These are phyloP conservation scores for Acanthamoeba triangularis DNA, from an alignment of 208 protist genomes.

Conservation along the genomic window DNA sequence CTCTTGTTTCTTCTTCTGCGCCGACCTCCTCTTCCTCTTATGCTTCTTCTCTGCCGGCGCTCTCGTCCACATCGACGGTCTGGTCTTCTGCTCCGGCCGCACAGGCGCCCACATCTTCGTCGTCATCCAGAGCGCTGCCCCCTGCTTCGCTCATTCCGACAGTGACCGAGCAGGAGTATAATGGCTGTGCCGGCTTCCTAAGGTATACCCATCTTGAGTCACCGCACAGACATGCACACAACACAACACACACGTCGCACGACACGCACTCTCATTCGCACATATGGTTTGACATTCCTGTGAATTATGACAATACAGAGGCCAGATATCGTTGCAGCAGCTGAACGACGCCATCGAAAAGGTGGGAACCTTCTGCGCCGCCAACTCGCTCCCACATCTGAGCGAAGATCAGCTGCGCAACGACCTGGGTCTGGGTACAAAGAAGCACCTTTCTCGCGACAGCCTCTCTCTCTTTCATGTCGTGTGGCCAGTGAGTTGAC, in stretches of 20 bases:
- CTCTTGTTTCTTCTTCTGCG: too few species aligned
- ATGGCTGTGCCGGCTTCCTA: not conserved
- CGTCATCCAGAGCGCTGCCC: not conserved
- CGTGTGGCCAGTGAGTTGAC: not conserved
- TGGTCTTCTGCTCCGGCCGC: not conserved
- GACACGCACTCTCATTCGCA: not conserved
- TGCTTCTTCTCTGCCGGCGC: too few species aligned
- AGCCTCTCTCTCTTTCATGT: not conserved
- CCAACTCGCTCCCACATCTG: not conserved
- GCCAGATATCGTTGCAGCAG: not conserved
- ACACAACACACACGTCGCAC: not conserved
- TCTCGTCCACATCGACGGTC: not conserved
- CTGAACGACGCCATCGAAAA: not conserved
- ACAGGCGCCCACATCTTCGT: not conserved
- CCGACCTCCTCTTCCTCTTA: too few species aligned
- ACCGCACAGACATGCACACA: not conserved
- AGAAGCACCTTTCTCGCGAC: not conserved
- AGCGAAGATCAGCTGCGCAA: slow-evolving; percentile 5
- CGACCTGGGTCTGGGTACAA: slow-evolving; percentile 16
- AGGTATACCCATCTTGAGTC: not conserved
- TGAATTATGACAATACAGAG: not conserved
- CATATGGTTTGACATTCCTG: not conserved
- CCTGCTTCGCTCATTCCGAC: not conserved
- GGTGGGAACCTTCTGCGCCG: not conserved
- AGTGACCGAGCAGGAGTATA: not conserved